A percentile compares a stretch with the other conserved stretches of the same genome.
These are phyloP conservation scores for Ustilago esculenta DNA, from an alignment of 1,284 basidiomycete species.

Conservation along the genomic window DNA sequence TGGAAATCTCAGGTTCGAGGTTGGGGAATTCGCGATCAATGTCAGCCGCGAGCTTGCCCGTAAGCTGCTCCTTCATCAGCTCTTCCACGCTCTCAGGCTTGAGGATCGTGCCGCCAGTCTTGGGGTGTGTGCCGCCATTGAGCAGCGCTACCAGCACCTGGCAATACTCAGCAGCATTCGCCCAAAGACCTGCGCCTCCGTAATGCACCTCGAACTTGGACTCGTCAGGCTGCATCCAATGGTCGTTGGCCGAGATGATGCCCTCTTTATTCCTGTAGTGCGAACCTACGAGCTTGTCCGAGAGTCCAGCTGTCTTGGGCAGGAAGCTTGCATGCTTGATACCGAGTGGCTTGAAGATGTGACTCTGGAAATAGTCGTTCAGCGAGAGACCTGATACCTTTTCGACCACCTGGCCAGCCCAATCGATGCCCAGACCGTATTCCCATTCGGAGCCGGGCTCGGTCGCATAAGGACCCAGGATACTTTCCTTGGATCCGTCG, in stretches of 20 bases:
- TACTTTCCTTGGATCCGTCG: constrained; percentile 16
- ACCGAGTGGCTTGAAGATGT: constrained; percentile 58
- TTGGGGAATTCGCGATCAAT: constrained; percentile 37
- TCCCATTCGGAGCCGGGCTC: constrained; percentile 57
- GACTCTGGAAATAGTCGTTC: constrained; percentile 50
- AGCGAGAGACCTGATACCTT: constrained; percentile 45
- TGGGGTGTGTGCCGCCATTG: constrained; percentile 56
- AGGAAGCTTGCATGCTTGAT: constrained; percentile 48
- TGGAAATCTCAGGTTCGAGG: constrained; percentile 26
- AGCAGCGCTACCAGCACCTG: constrained; percentile 52
- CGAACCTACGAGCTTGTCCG: constrained; percentile 37
- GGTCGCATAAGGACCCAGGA: constrained; percentile 31
- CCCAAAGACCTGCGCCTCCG: constrained; percentile 42
- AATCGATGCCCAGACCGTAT: constrained; percentile 51
- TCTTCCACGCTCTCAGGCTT: constrained; percentile 45
- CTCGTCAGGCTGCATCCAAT: constrained; percentile 39
- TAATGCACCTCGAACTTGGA: constrained; percentile 53
- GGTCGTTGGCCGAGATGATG: constrained; percentile 26
- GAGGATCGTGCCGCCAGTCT: constrained; percentile 49
- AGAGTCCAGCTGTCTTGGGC: constrained; percentile 17
- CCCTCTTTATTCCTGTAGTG: constrained; percentile 29
- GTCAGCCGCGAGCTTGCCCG: constrained; percentile 31
- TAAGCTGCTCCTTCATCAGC: constrained; percentile 48
- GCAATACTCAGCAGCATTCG: constrained; percentile 41
- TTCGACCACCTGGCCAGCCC: constrained; percentile 51